phyloP scores from a whole-genome alignment of 225 moss, liverwort and hornwort species.

The Pseudisothecium myosuroides region DNA sequence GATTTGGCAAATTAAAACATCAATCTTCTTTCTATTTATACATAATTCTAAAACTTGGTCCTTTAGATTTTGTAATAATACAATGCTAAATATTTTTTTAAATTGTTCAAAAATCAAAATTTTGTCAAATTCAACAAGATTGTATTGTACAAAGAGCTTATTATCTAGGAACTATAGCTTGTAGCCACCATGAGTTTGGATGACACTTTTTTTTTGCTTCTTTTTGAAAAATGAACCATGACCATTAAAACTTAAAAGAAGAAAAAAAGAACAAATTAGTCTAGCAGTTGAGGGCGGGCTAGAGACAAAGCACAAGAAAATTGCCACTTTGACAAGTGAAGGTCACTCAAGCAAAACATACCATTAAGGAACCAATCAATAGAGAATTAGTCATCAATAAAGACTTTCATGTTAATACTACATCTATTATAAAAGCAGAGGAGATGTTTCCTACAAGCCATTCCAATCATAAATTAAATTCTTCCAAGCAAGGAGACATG shows the following conservation, averaged over 20 bases:
- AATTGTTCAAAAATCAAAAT: neutral
- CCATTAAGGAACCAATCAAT: accelerated
- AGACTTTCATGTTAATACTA: neutral
- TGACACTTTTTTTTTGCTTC: neutral
- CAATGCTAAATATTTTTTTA: neutral
- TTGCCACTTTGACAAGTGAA: neutral
- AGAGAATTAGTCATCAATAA: neutral
- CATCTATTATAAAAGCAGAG: neutral
- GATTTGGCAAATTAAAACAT: neutral
- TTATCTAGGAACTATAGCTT: too few species aligned
- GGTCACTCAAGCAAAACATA: neutral
- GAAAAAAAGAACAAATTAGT: too few species aligned
- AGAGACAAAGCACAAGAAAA: neutral
- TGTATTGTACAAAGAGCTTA: neutral
- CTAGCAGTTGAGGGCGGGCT: accelerated
- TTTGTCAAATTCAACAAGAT: neutral
- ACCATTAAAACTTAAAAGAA: neutral
- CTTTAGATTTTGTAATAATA: neutral
- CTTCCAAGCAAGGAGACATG: neutral
- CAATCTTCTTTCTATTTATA: neutral
- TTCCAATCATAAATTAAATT: neutral
- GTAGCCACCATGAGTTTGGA: neutral
- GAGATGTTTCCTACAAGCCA: neutral
- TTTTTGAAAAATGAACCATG: neutral
- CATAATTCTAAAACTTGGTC: neutral